phyloP scores from a whole-genome alignment of 2,329 filamentous ascomycete genomes.

The Proliferodiscus dingleyae region DNA sequence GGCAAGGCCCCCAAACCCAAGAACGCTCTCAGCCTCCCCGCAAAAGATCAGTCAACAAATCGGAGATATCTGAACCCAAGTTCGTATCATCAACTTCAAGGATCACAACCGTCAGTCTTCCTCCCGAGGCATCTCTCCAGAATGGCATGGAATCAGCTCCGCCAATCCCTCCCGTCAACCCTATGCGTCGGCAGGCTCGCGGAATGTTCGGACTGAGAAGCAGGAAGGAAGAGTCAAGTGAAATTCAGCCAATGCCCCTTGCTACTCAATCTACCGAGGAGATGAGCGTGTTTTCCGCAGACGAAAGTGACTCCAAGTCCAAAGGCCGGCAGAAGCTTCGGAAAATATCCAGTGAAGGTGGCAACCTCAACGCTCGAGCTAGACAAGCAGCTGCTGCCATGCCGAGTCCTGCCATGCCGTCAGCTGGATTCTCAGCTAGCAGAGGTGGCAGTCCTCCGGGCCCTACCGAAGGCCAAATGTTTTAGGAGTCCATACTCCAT shows the following conservation, averaged over 20 bases:
- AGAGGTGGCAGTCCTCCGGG: conserved; percentile 18
- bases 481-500: conserved; percentile 17
- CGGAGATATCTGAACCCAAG: conserved; percentile 31
- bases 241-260: conserved; percentile 21
- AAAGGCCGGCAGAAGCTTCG: conserved; percentile 23
- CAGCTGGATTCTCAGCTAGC: conserved; percentile 11
- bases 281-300: conserved; percentile 30
- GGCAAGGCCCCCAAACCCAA: conserved; percentile 16
- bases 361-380: conserved; percentile 27
- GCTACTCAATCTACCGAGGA: conserved; percentile 29
- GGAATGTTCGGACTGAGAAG: conserved; percentile 28
- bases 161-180: conserved; percentile 32
- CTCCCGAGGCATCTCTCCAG: conserved; percentile 25
- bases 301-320: conserved; percentile 27
- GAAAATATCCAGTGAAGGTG: conserved; percentile 31
- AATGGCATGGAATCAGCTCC: conserved; percentile 27
- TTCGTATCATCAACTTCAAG: conserved; percentile 31
- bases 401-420: conserved; percentile 28
- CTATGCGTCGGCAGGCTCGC: conserved; percentile 29
- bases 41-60: conserved; percentile 31
- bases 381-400: conserved; percentile 20
- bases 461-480: conserved; percentile 28
- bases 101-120: conserved; percentile 29
- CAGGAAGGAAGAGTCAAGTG: conserved; percentile 21
- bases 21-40: conserved; percentile 14